phyloP scores from a whole-genome alignment of 495 filamentous ascomycete species.

The Neurospora sp. region DNA sequence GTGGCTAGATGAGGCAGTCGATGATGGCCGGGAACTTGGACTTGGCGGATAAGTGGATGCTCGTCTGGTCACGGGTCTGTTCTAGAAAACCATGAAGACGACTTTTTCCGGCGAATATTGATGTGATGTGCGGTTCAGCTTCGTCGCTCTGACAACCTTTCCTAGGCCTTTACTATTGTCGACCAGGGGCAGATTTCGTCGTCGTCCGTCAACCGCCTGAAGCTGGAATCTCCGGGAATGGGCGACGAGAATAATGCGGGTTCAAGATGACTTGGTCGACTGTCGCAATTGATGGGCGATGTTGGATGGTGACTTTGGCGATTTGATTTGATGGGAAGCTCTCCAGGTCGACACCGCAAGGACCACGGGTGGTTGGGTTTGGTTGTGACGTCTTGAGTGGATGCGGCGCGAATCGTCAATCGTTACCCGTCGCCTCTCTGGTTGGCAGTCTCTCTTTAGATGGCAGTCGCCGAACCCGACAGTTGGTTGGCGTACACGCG shows the following conservation, averaged over 20 bases:
- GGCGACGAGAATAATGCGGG: background rate
- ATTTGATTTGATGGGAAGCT: background rate
- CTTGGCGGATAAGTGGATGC: slow-evolving; percentile 2
- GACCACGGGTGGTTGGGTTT: background rate
- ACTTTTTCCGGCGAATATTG: background rate
- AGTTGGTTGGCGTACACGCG: background rate
- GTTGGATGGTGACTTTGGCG: background rate
- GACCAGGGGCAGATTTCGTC: background rate
- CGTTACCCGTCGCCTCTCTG: background rate
- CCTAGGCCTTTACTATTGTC: background rate
- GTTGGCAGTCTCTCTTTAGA: background rate
- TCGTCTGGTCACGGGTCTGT: slow-evolving; percentile 11
- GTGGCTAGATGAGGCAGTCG: slow-evolving; percentile 5
- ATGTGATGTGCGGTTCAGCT: background rate
- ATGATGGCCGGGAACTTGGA: background rate
- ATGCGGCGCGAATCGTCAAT: background rate
- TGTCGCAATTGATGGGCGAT: background rate
- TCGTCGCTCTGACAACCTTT: background rate
- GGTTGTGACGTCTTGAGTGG: background rate
- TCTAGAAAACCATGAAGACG: slow-evolving; percentile 18
- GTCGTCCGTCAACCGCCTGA: background rate
- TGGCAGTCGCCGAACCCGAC: background rate
- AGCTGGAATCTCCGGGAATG: background rate
- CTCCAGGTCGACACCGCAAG: background rate
- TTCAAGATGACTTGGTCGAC: background rate